Evolutionary conservation across 768 basidiomycete genomes (phyloP), one percentile per base, ranked within the genome.

Genomic region (Amanita rubescens): DNA sequence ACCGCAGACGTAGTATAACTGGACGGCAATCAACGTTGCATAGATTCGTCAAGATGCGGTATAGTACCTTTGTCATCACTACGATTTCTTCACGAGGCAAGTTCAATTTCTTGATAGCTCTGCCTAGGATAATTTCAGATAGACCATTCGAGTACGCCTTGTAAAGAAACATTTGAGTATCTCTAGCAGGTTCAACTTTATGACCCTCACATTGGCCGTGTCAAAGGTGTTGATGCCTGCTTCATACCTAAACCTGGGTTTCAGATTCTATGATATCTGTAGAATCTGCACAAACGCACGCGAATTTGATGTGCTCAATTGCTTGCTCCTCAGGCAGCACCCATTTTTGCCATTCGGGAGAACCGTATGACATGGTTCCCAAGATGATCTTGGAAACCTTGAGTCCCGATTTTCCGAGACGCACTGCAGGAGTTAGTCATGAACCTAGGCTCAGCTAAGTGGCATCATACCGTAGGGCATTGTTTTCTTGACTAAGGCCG

Each of bases 1-100:
- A 61, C 69, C 8, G 53, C 14, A n/a, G 11, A 63, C 27, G 8
- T 4, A 30, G 27, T 30, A 30, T 30, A 30, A 30, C 27, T 30
- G 27, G 27, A 8, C 3, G 27, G 8, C 3, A 30, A 30, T 30
- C 27, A 19, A 5, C 35, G 3, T 5, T n/a, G 11, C n/a, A 10
- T 17, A 30, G 19, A 30, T 19, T n/a, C 27, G 39, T 11, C 38
- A 4, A 14, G 20, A 22, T 51, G 20, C 35, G 14, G 11, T 12
- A 3, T 20, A 51, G 24, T 30, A 52, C 51, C 70, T 91, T 90
- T 52, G 89, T 88, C 73, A 90, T 76, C 15, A 91, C 77, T n/a
- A 91, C 87, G 41, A 90, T 80, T 58, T 84, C 79, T 15, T 85
- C 82, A 2, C 89, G 78, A 15, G 86, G 85, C 12, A 87, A 71